Evolutionary conservation across 805 yeast genomes (phyloP), one percentile per base, ranked within the genome.

Genomic region (Metschnikowia matae): DNA sequence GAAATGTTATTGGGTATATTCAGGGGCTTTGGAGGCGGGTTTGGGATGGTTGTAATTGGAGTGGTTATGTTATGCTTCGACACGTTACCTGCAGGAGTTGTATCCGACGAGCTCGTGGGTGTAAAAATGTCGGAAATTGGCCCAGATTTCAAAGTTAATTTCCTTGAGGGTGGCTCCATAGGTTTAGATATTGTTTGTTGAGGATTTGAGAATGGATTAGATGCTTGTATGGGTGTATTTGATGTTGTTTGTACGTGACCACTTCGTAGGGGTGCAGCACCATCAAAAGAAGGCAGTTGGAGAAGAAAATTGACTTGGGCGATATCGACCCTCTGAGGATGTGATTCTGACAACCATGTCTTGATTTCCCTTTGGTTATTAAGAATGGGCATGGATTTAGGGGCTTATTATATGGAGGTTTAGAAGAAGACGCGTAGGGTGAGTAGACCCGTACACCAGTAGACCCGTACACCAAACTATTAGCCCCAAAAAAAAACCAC

Each of bases 341-440:
- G 18, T 3, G 50, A 48, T 21, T 46, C 26, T n/a, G 50, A 54
- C 44, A 56, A 33, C 61, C 61, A 58, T 4, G 50, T 38, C 36
- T 51, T 51, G 48, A 50, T 51, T 15, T 58, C 61, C 20, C 48
- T 34, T 34, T 51, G 53, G 43, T 58, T 58, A 48, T 58, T 58
- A n/a, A 51, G 51, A 41, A 58, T 53, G 43, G 57, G 59, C 60
- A 58, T 58, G 43, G 23, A 40, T 41, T 13, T 31, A 7, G 15
- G 13, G 13, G 37, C 14, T 33, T 17, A 26, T 26, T 26, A 26
- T 26, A 26, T 26, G 29, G 13, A 43, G 33, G 34, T 20, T 35
- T 26, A 15, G 7, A 39, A n/a, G 18, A 6, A 14, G 36, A 37
- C 15, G 49, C 49, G 39, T 11, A 33, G 48, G 31, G 39, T 6